Percentiles rank a stretch among this genome's conserved stretches.
Evolutionary conservation across 768 basidiomycete genomes (phyloP).

Genomic region (Boletus tylopilopsis): DNA sequence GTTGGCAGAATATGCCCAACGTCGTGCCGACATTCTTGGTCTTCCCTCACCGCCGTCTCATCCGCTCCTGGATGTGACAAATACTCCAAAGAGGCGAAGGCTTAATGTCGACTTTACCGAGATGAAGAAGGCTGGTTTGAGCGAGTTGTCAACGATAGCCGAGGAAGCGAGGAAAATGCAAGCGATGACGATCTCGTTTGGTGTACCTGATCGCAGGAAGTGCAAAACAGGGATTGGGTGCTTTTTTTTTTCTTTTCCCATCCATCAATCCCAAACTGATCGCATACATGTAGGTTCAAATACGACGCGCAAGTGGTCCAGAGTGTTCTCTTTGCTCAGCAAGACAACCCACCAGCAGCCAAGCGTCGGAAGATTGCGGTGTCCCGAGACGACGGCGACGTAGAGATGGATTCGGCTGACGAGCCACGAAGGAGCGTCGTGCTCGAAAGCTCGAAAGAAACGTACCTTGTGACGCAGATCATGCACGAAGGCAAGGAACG

Average conservation of each 20-base stretch:
- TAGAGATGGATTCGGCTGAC: constrained; percentile 9
- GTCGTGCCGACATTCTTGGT: constrained; percentile 46
- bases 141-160: constrained; percentile 24
- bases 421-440: constrained; percentile 18
- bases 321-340: constrained; percentile 42
- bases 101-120: constrained; percentile 24
- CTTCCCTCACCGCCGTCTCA: constrained; percentile 24
- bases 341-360: constrained; percentile 11
- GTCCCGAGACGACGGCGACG: constrained; percentile 6
- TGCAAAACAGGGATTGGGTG: constrained; percentile 44
- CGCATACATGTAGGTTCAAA: constrained; percentile 42
- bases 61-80: constrained; percentile 34
- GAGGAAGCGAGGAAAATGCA: constrained; percentile 41
- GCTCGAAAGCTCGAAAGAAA: constrained; percentile 22
- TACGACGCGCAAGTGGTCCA: constrained; percentile 44
- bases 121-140: constrained; percentile 18
- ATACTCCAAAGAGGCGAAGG: constrained; percentile 29
- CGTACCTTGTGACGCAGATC: constrained; percentile 19
- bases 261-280: background rate
- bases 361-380: constrained; percentile 28
- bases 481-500: constrained; percentile 5
- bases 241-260: constrained; percentile 14
- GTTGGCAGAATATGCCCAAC: constrained; percentile 61
- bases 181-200: constrained; percentile 48
- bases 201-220: constrained; percentile 27